These are phyloP conservation scores for Pleomassaria siparia DNA, from an alignment of 2,329 filamentous ascomycete genomes.

Conservation along the genomic window DNA sequence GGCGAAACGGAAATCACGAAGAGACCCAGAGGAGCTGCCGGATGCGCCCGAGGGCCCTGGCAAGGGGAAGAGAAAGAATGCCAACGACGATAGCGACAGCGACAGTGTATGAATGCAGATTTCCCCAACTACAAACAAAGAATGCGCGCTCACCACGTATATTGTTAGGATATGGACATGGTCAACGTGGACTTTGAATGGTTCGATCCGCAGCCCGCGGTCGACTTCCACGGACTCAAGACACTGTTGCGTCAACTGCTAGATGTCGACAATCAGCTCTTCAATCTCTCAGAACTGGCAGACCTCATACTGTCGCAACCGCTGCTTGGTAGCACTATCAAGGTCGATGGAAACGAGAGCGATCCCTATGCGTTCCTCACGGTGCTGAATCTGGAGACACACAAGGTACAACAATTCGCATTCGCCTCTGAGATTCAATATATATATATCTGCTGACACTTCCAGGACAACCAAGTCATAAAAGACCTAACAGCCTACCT, in stretches of 20 bases:
- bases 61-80: conserved; percentile 31
- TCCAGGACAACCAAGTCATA: conserved; percentile 68
- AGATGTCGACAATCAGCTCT: conserved; percentile 80
- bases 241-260: conserved; percentile 87
- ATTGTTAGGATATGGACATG: conserved; percentile 76
- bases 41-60: conserved; percentile 28
- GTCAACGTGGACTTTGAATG: conserved; percentile 98
- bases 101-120: conserved; percentile 34
- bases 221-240: conserved; percentile 96
- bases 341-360: conserved; percentile 90
- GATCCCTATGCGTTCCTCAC: conserved; percentile 94
- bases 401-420: conserved; percentile 61
- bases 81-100: conserved; percentile 43
- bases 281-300: conserved; percentile 83
- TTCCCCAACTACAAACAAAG: conserved; percentile 1
- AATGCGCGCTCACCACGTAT: conserved; percentile 2
- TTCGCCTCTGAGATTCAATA: background rate
- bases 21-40: conserved; percentile 38
- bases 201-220: conserved; percentile 88
- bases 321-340: conserved; percentile 89
- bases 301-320: conserved; percentile 87
- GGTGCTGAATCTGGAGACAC: conserved; percentile 77
- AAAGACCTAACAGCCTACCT: conserved; percentile 74
- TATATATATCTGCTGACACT: too few species aligned
- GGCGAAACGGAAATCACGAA: conserved; percentile 39